Evolutionary conservation across 768 basidiomycete genomes (phyloP).

Genomic region (Rhodotorula kratochvilovae): DNA sequence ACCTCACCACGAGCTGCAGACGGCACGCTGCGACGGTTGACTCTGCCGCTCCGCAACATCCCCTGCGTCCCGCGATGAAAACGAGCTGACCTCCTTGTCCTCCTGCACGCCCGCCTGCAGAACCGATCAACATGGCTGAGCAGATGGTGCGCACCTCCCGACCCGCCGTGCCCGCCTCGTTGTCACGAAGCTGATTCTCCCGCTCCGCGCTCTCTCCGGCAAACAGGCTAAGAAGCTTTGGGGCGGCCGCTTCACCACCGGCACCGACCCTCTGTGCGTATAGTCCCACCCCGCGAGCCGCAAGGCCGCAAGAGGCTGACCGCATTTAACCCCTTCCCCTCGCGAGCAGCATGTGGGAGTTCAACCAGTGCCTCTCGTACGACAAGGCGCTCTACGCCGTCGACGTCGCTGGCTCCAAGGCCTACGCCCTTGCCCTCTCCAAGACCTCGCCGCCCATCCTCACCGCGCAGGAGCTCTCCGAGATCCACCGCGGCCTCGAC

Average conservation of each 20-base stretch:
- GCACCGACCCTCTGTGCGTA: conserved; percentile 76
- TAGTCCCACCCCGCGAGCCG: not conserved
- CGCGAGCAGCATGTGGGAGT: conserved; percentile 83
- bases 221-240: conserved; percentile 62
- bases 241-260: conserved; percentile 84
- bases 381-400: conserved; percentile 89
- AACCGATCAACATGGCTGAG: conserved; percentile 20
- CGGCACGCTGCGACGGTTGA: not conserved
- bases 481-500: conserved; percentile 64
- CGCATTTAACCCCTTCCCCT: too few species aligned
- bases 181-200: not conserved
- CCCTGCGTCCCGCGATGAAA: not conserved
- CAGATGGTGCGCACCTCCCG: conserved; percentile 24
- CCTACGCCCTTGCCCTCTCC: conserved; percentile 82
- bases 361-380: conserved; percentile 92
- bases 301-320: too few species aligned
- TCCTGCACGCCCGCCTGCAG: not conserved
- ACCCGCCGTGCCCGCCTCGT: too few species aligned
- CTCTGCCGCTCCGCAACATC: not conserved
- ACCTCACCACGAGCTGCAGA: too few species aligned
- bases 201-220: not conserved
- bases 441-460: conserved; percentile 67
- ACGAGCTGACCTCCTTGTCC: not conserved
- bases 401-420: conserved; percentile 90
- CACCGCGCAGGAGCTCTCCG: conserved; percentile 64